These are phyloP conservation scores for Cordia subcordata DNA, from an alignment of 257 asterid species.

Conservation along the genomic window DNA sequence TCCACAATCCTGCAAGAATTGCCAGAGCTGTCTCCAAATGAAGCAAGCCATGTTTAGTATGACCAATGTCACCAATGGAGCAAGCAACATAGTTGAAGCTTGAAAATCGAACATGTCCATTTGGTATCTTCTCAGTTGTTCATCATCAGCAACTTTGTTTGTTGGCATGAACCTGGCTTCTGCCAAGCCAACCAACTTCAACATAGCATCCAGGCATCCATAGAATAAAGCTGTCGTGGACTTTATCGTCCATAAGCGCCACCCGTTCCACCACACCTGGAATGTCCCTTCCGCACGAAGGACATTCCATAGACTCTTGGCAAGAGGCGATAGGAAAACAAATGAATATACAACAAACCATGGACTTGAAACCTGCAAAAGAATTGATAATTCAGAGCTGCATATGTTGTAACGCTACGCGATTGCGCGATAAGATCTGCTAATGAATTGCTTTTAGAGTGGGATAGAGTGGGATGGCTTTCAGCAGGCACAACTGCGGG, in stretches of 20 bases:
- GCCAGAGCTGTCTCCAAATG: constrained; percentile 26
- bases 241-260: constrained; percentile 62
- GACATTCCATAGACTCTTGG: constrained; percentile 50
- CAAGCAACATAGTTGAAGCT: constrained; percentile 33
- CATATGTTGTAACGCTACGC: too few species aligned
- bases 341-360: constrained; percentile 37
- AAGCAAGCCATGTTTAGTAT: constrained; percentile 34
- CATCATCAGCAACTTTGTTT: constrained; percentile 48
- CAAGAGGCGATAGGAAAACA: constrained; percentile 42
- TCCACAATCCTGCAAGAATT: constrained; percentile 9
- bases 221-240: constrained; percentile 41
- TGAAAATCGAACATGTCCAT: constrained; percentile 55
- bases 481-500: constrained; percentile 29
- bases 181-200: constrained; percentile 31
- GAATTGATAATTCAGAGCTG: neutral
- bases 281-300: constrained; percentile 36
- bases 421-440: too few species aligned
- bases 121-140: constrained; percentile 31
- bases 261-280: constrained; percentile 45
- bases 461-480: constrained; percentile 24
- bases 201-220: constrained; percentile 39
- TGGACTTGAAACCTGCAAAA: constrained; percentile 45
- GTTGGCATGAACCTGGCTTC: constrained; percentile 61
- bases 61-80: constrained; percentile 45
- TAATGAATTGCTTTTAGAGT: too few species aligned